These are phyloP conservation scores for Citrus glauca DNA, from an alignment of 345 rosid genomes.

Conservation along the genomic window DNA sequence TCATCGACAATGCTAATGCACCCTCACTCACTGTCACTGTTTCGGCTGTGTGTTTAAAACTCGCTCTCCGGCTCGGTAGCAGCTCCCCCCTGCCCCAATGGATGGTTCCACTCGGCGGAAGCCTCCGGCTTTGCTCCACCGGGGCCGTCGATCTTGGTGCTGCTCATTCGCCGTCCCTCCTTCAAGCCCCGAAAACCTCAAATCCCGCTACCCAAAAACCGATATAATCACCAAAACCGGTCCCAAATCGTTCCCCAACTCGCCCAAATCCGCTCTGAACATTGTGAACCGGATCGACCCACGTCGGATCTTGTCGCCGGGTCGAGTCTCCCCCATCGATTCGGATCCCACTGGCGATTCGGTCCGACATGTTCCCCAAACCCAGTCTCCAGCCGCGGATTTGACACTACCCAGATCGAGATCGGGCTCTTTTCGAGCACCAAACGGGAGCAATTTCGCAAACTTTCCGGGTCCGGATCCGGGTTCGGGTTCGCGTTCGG, in stretches of 20 bases:
- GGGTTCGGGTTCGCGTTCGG: conserved; percentile 27
- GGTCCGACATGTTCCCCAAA: conserved; percentile 23
- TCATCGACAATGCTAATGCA: not conserved
- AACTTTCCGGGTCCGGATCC: conserved; percentile 15
- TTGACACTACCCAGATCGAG: conserved; percentile 23
- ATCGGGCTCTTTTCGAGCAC: conserved; percentile 38
- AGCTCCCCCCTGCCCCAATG: conserved; percentile 11
- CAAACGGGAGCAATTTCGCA: conserved; percentile 20
- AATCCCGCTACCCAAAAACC: conserved; percentile 25
- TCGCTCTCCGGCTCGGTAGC: not conserved
- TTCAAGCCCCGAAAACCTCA: conserved; percentile 67
- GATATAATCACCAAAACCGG: conserved; percentile 34
- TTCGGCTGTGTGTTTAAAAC: not conserved
- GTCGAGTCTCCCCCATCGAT: conserved; percentile 94
- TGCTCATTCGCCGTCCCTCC: conserved; percentile 76
- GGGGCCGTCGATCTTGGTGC: conserved; percentile 67
- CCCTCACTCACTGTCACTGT: not conserved
- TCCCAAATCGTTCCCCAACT: conserved; percentile 48
- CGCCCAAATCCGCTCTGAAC: conserved; percentile 63
- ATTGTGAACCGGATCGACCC: conserved; percentile 82
- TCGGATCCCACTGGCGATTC: conserved; percentile 36
- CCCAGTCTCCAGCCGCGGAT: conserved; percentile 19
- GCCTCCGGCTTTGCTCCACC: conserved; percentile 18
- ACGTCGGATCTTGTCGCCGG: conserved; percentile 90
- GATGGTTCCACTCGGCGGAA: conserved; percentile 28